Conservation (phyloP, 345 rosid genomes). For the Sapria himalayana region DNA sequence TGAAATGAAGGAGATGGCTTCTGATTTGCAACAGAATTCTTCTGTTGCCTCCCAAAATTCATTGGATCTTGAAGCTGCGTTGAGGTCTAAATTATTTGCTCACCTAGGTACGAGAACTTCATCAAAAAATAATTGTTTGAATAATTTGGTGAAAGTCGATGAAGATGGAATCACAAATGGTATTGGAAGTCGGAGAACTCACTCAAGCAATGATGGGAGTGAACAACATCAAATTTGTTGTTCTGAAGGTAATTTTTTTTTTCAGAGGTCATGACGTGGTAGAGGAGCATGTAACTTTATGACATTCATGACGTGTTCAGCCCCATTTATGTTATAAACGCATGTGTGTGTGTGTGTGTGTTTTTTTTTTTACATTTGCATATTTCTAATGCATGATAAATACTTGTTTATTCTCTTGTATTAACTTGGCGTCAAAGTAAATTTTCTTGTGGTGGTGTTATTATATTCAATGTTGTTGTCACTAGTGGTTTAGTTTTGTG, state of each 20-base stretch:
- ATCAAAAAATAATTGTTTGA: slow-evolving; percentile 20
- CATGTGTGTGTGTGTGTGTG: no score
- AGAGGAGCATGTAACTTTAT: no score
- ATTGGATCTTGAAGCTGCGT: slow-evolving; percentile 56
- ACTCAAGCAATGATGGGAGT: slow-evolving; percentile 27
- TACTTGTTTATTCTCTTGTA: no score
- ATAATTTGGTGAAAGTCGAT: slow-evolving; percentile 17
- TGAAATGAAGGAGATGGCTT: slow-evolving; percentile 14
- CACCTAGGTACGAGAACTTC: slow-evolving; percentile 31
- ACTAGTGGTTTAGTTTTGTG: no score
- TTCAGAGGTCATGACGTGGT: no score
- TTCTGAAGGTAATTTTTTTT: slow-evolving; percentile 25
- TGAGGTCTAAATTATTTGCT: slow-evolving; percentile 68
- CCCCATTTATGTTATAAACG: no score
- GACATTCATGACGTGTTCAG: no score
- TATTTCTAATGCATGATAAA: no score
- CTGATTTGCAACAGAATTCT: slow-evolving; percentile 15
- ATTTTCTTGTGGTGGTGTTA: no score
- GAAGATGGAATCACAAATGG: slow-evolving; percentile 34
- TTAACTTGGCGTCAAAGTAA: no score
- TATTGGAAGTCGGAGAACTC: slow-evolving; percentile 42
- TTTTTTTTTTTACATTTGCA: no score
- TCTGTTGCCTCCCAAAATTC: slow-evolving; percentile 22
- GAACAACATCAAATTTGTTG: slow-evolving; percentile 21
- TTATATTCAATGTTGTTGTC: no score